These are phyloP conservation scores for Delonix regia DNA, from an alignment of 306 rosid genomes.

Conservation along the genomic window DNA sequence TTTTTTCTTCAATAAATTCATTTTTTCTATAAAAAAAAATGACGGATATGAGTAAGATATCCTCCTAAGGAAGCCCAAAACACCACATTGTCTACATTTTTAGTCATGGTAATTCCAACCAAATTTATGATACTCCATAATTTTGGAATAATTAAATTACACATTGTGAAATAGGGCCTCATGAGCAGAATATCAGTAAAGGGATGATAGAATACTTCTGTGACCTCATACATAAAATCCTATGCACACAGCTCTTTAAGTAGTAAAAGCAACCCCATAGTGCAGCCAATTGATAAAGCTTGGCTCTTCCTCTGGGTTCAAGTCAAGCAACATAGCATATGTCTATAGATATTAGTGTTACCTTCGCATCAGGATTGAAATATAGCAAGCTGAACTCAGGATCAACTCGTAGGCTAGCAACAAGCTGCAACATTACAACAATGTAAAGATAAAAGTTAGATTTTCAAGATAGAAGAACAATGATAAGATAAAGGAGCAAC, in stretches of 20 bases:
- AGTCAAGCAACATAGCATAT: background rate
- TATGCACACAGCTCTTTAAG: background rate
- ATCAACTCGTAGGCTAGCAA: slow-evolving; percentile 74
- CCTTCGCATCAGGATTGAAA: slow-evolving; percentile 84
- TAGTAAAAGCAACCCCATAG: slow-evolving; percentile 14
- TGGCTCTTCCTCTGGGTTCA: background rate
- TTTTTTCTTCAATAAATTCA: background rate
- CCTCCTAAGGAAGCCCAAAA: background rate
- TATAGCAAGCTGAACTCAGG: slow-evolving; percentile 76
- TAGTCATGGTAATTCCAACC: background rate
- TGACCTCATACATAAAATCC: slow-evolving; percentile 19
- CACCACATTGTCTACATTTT: background rate
- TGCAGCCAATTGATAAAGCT: background rate
- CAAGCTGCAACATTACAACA: slow-evolving; percentile 70
- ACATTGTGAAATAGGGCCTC: background rate
- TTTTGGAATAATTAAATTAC: background rate
- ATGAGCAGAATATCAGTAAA: slow-evolving; percentile 11
- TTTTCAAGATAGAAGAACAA: slow-evolving; percentile 32
- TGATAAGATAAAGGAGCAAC: slow-evolving; percentile 11
- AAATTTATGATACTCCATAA: slow-evolving; percentile 16
- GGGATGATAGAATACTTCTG: slow-evolving; percentile 3
- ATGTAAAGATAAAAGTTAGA: slow-evolving; percentile 47
- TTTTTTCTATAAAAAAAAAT: too few relatives aligned
- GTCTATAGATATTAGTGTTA: slow-evolving; percentile 35
- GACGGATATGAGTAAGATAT: background rate